These are phyloP conservation scores for Jaapia argillacea DNA, from an alignment of 768 basidiomycete species.

Conservation along the genomic window DNA sequence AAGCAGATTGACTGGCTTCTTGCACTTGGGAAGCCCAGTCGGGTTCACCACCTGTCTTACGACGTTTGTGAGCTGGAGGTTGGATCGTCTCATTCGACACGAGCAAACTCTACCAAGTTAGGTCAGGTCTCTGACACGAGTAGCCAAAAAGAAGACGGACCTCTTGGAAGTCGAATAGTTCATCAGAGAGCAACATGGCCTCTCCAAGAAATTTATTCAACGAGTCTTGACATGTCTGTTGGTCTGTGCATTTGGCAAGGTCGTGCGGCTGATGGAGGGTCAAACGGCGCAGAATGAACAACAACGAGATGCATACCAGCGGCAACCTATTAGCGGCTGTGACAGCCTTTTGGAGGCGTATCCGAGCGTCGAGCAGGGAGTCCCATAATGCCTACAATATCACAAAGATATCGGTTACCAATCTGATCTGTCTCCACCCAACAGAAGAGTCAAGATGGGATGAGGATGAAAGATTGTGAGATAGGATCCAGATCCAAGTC, in stretches of 20 bases:
- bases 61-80: slow-evolving; percentile 49
- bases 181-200: slow-evolving; percentile 49
- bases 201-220: slow-evolving; percentile 49
- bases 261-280: slow-evolving; percentile 21
- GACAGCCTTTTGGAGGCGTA: slow-evolving; percentile 79
- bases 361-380: slow-evolving; percentile 79
- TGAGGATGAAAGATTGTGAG: too few relatives aligned
- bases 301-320: slow-evolving; percentile 28
- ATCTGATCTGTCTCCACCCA: too few relatives aligned
- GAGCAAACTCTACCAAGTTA: slow-evolving; percentile 20
- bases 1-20: slow-evolving; percentile 30
- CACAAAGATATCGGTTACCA: too few relatives aligned
- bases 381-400: slow-evolving; percentile 79
- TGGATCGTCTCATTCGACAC: slow-evolving; percentile 34
- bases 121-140: slow-evolving; percentile 3
- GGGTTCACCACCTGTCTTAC: slow-evolving; percentile 24
- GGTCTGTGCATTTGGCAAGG: slow-evolving; percentile 15
- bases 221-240: slow-evolving; percentile 32
- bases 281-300: not conserved
- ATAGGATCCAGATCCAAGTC: too few relatives aligned
- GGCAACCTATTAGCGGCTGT: slow-evolving; percentile 58
- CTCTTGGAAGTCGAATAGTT: slow-evolving; percentile 60
- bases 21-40: slow-evolving; percentile 23
- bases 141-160: slow-evolving; percentile 25
- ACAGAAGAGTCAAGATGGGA: too few relatives aligned